A percentile compares a stretch with the other conserved stretches of the same genome.
These are phyloP conservation scores for Spathaspora arborariae DNA, from an alignment of 805 yeast species.

Conservation along the genomic window DNA sequence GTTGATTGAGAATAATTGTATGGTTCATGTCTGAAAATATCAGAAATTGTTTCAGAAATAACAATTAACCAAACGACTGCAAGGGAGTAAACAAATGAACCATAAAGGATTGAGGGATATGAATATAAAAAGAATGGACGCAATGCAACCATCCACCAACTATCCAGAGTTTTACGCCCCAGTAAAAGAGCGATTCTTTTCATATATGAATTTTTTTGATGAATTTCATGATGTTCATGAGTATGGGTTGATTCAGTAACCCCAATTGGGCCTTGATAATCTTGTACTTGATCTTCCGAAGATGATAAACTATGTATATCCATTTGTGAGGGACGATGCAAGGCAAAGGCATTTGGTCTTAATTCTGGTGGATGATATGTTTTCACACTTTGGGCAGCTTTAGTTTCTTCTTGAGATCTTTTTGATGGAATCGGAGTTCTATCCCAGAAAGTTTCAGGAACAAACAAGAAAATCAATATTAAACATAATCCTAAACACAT, in stretches of 20 bases:
- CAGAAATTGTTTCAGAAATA: slow-evolving; percentile 52
- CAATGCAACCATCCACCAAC: slow-evolving; percentile 52
- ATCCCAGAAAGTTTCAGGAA: slow-evolving; percentile 65
- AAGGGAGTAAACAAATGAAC: slow-evolving; percentile 49
- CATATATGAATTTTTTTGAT: slow-evolving; percentile 3
- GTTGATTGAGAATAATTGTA: slow-evolving; percentile 44
- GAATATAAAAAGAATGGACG: slow-evolving; percentile 50
- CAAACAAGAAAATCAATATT: slow-evolving; percentile 46
- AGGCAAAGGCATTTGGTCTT: slow-evolving; percentile 30
- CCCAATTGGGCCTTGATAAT: slow-evolving; percentile 8
- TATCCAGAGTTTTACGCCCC: slow-evolving; percentile 48
- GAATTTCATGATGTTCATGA: not conserved
- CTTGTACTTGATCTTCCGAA: slow-evolving; percentile 8
- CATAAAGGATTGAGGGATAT: slow-evolving; percentile 51
- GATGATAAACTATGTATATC: slow-evolving; percentile 14
- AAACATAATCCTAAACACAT: slow-evolving; percentile 48
- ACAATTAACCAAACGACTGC: slow-evolving; percentile 65
- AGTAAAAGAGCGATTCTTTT: slow-evolving; percentile 33
- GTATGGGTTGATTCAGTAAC: slow-evolving; percentile 7
- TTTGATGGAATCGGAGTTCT: slow-evolving; percentile 49
- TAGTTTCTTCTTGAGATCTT: slow-evolving; percentile 45
- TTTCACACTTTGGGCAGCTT: slow-evolving; percentile 37
- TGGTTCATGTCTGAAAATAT: slow-evolving; percentile 43
- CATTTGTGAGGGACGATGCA: slow-evolving; percentile 13
- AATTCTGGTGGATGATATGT: slow-evolving; percentile 20